phyloP scores from a whole-genome alignment of 345 rosid species.

The Corchorus capsularis region DNA sequence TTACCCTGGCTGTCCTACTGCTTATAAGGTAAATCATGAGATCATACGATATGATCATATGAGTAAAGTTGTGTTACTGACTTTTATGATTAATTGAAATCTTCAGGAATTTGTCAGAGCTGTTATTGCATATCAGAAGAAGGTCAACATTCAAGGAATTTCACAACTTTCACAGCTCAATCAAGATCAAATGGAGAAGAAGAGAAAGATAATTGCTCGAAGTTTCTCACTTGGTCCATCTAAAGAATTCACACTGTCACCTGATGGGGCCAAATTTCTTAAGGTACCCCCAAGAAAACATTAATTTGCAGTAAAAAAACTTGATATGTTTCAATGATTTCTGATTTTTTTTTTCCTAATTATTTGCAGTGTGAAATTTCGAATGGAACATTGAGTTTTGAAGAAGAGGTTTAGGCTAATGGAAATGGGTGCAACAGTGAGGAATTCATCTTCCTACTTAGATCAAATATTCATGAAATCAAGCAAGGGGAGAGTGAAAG shows the following conservation, averaged over 20 bases:
- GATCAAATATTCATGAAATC: constrained; percentile 50
- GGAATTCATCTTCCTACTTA: constrained; percentile 62
- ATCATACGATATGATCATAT: background rate
- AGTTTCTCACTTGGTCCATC: constrained; percentile 66
- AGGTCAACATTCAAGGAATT: constrained; percentile 43
- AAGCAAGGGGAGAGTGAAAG: constrained; percentile 58
- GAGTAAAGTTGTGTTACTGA: background rate
- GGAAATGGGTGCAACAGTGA: constrained; percentile 91
- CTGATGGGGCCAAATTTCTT: constrained; percentile 75
- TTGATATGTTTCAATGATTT: no score
- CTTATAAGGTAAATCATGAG: constrained; percentile 73
- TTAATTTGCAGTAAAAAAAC: no score
- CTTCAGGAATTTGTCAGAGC: constrained; percentile 81
- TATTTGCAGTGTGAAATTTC: constrained; percentile 46
- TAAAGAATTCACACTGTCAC: constrained; percentile 52
- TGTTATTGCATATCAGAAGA: constrained; percentile 75
- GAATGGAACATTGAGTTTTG: constrained; percentile 56
- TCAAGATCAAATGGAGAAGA: constrained; percentile 55
- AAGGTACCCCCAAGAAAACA: constrained; percentile 40
- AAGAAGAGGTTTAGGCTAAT: constrained; percentile 73
- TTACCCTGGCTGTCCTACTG: constrained; percentile 71
- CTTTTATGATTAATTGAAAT: background rate
- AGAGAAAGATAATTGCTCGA: constrained; percentile 46
- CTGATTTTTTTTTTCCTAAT: no score
- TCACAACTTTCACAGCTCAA: constrained; percentile 46